Percentiles rank a stretch among this genome's conserved stretches.
phyloP scores from a whole-genome alignment of 1,284 basidiomycete species.

The Mycosarcoma mackinlayi region DNA sequence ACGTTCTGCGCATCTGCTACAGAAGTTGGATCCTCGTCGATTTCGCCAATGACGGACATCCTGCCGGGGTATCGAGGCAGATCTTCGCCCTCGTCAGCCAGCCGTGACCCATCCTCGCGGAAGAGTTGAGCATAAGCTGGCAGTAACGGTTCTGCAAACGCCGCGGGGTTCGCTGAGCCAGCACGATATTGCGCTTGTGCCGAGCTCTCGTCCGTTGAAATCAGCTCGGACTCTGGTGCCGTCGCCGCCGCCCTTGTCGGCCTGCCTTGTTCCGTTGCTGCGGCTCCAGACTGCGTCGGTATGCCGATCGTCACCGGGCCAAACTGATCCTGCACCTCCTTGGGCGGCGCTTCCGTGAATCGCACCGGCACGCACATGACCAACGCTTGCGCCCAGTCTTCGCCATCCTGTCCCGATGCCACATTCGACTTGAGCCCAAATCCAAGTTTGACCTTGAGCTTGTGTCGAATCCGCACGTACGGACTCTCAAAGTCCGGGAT shows the following conservation, averaged over 20 bases:
- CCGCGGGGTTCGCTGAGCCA: slow-evolving; percentile 4
- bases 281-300: background rate
- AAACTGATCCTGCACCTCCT: slow-evolving; percentile 64
- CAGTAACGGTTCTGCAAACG: slow-evolving; percentile 50
- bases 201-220: background rate
- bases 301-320: slow-evolving; percentile 26
- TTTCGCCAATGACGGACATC: slow-evolving; percentile 51
- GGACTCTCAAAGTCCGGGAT: slow-evolving; percentile 66
- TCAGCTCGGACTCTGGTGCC: background rate
- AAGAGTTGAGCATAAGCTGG: slow-evolving; percentile 67
- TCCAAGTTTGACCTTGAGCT: slow-evolving; percentile 67
- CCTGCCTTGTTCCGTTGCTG: background rate
- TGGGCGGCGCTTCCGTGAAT: slow-evolving; percentile 65
- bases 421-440: slow-evolving; percentile 58
- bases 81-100: slow-evolving; percentile 66
- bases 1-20: background rate
- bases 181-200: background rate
- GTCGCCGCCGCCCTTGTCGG: background rate
- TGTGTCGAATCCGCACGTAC: slow-evolving; percentile 64
- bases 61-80: slow-evolving; percentile 64
- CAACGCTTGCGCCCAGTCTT: slow-evolving; percentile 63
- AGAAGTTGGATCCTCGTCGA: slow-evolving; percentile 21
- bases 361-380: slow-evolving; percentile 67
- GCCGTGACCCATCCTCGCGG: slow-evolving; percentile 66
- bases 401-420: slow-evolving; percentile 21